Percentiles rank a stretch among this genome's conserved stretches.
These are phyloP conservation scores for Geotrichum cucujoidarum DNA, from an alignment of 1,139 yeast genomes.

Conservation along the genomic window DNA sequence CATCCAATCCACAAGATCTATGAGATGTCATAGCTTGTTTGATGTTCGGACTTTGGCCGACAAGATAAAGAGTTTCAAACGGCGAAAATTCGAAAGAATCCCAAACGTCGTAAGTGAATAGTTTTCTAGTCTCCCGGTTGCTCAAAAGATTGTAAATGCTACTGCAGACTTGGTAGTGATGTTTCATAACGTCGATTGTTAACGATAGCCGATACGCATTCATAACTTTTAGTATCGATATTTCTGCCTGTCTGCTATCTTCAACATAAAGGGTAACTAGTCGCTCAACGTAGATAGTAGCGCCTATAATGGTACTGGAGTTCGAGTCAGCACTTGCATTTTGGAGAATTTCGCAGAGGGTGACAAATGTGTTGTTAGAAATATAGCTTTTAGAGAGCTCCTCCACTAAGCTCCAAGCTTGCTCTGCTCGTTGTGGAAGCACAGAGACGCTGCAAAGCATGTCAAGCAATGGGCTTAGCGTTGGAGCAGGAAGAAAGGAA, in stretches of 20 bases:
- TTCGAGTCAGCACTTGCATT: conserved; percentile 26
- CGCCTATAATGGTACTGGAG: conserved; percentile 47
- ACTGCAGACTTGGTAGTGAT: conserved; percentile 30
- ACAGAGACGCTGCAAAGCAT: conserved; percentile 46
- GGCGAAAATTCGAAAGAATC: conserved; percentile 44
- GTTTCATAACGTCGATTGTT: conserved; percentile 27
- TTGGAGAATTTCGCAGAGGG: conserved; percentile 39
- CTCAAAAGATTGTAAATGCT: conserved; percentile 29
- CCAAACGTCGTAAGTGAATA: conserved; percentile 44
- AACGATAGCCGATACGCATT: conserved; percentile 29
- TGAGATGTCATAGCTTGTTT: no score
- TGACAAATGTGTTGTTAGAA: conserved; percentile 37
- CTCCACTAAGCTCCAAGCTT: conserved; percentile 41
- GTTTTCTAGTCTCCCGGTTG: conserved; percentile 22
- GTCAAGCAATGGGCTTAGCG: conserved; percentile 41
- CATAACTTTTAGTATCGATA: conserved; percentile 29
- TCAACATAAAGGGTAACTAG: conserved; percentile 23
- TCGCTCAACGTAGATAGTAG: conserved; percentile 37
- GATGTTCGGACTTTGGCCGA: conserved; percentile 5
- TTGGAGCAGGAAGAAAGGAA: conserved; percentile 46
- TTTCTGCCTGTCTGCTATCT: conserved; percentile 21
- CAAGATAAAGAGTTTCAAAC: conserved; percentile 33
- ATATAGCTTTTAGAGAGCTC: conserved; percentile 39
- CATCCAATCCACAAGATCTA: no score
- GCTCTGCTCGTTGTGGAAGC: conserved; percentile 34